Evolutionary conservation across 257 asterid genomes (phyloP), one percentile per base, ranked within the genome.

Genomic region (Verbascum thapsus): DNA sequence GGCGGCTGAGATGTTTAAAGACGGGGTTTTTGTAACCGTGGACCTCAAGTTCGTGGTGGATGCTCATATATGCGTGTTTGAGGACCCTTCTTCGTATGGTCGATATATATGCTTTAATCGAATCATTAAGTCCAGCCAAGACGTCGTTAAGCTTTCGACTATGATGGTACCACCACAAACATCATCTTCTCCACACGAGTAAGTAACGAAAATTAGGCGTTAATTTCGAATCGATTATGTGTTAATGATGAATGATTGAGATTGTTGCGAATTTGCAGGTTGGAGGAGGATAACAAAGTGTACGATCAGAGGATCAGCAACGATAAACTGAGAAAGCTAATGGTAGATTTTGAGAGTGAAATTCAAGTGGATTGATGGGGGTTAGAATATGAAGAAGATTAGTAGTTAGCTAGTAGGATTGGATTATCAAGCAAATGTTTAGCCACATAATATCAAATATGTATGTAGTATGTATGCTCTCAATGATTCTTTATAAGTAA

Each of bases 1-100:
- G 13, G 97, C 97, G 0, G 80, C 88, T 2, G 95, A 94, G 60
- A 90, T 94, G 99, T 94, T 76, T 63, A 81, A 81, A 48, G 88
- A 81, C 23, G 99, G 99, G 0, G 84, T 94, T 0, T 80, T 94
- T 19, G 97, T 86, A 18, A 83, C 95, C 3, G 99, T 90, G 0
- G 97, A 94, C 54, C 80, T 87, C 9, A 67, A 83, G 0, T 90
- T 84, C 87, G 66, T 94, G 54, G 90, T 86, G 1, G 83, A 87
- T 20, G 96, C 96, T 0, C 99, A 94, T 52, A 78, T 94, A 10
- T 84, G 96, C 43, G 95, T 85, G 7, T 90, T 85, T 37, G 96
- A 94, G 83, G 96, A 90, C 18, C 22, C 83, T 7, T 78, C 96
- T 38, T 67, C 99, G 0, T 87, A 82, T 12, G 99, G 97, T 12